A percentile compares a stretch with the other conserved stretches of the same genome.
Conservation (phyloP, 1,284 basidiomycete genomes). For the Trichosporon coremiiforme region DNA sequence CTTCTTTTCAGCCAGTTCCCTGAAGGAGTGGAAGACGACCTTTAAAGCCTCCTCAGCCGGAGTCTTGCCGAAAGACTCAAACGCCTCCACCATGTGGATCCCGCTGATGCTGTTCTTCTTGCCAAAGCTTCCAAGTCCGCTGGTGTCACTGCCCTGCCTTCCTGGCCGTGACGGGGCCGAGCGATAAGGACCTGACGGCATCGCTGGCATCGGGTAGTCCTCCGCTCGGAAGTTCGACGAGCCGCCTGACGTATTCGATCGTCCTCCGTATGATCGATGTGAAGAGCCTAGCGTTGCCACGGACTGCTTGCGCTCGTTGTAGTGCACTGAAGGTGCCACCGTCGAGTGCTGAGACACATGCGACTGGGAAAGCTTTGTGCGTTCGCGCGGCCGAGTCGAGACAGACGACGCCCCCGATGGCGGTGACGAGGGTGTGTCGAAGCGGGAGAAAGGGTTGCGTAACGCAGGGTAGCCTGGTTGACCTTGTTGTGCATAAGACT, state of each 20-base stretch:
- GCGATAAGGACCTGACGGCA: slow-evolving; percentile 46
- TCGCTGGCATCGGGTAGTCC: slow-evolving; percentile 46
- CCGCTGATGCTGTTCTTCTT: slow-evolving; percentile 41
- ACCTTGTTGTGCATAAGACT: slow-evolving; percentile 31
- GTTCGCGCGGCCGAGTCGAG: background rate
- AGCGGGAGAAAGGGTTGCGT: slow-evolving; percentile 51
- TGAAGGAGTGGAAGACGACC: slow-evolving; percentile 81
- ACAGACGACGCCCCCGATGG: slow-evolving; percentile 26
- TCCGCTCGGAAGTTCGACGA: slow-evolving; percentile 48
- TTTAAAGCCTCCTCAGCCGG: slow-evolving; percentile 84
- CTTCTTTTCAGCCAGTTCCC: slow-evolving; percentile 72
- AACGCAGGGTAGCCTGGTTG: slow-evolving; percentile 48
- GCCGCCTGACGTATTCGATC: slow-evolving; percentile 46
- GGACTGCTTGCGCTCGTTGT: slow-evolving; percentile 43
- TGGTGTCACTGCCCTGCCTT: slow-evolving; percentile 47
- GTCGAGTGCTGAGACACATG: slow-evolving; percentile 21
- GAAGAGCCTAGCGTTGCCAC: slow-evolving; percentile 42
- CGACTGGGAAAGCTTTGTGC: slow-evolving; percentile 5
- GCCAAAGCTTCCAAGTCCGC: slow-evolving; percentile 39
- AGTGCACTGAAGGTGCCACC: slow-evolving; percentile 15
- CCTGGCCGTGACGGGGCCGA: slow-evolving; percentile 44
- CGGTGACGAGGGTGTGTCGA: slow-evolving; percentile 43
- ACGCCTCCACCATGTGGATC: slow-evolving; percentile 35
- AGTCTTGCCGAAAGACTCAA: slow-evolving; percentile 57
- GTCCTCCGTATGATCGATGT: slow-evolving; percentile 44